phyloP scores from a whole-genome alignment of 352 stramenopile species.

The Pythium pectinolyticum region DNA sequence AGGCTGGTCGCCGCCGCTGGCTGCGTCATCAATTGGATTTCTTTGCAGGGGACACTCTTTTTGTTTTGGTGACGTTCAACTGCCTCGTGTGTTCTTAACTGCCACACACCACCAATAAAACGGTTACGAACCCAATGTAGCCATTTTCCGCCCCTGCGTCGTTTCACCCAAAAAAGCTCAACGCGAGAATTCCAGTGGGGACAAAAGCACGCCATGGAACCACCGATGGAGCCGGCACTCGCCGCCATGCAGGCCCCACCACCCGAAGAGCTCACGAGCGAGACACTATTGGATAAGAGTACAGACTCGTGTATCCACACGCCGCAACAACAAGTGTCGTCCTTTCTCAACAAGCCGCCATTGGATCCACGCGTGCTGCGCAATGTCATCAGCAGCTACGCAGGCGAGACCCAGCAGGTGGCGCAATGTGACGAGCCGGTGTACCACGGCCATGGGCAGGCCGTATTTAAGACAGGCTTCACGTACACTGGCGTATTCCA shows the following conservation, averaged over 20 bases:
- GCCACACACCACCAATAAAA: no score
- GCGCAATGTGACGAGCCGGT: constrained; percentile 49
- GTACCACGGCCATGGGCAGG: constrained; percentile 56
- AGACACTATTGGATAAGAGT: no score
- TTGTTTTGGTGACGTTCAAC: constrained; percentile 8
- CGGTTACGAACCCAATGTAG: neutral
- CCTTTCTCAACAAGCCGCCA: constrained; percentile 27
- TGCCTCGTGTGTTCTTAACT: no score
- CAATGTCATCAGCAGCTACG: constrained; percentile 49
- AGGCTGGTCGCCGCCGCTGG: neutral
- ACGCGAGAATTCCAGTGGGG: no score
- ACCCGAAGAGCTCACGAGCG: no score
- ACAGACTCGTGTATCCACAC: no score
- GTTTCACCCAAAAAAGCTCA: neutral
- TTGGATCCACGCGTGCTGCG: constrained; percentile 62
- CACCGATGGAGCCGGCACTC: no score
- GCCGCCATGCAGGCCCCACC: no score
- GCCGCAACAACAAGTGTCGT: no score
- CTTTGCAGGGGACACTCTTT: neutral
- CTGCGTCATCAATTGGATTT: constrained; percentile 10
- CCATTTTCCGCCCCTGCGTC: neutral
- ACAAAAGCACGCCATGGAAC: no score
- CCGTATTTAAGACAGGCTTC: constrained; percentile 66
- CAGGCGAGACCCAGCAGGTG: constrained; percentile 46
- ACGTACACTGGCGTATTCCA: constrained; percentile 67